Percentiles rank a stretch among this genome's conserved stretches.
Evolutionary conservation across 1,139 yeast genomes (phyloP).

Genomic region (Hansenula sp.): DNA sequence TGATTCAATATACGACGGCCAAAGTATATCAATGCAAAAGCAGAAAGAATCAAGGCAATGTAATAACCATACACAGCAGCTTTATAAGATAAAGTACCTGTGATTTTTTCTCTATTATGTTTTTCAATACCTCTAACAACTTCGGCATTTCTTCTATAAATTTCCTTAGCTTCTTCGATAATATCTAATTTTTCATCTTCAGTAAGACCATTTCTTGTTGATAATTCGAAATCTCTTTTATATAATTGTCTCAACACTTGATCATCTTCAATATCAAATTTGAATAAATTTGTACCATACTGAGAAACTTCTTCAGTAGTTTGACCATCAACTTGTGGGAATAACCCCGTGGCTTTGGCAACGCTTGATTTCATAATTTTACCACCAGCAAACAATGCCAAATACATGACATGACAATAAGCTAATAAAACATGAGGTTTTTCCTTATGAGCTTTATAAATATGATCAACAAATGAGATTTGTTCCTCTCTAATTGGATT

Average conservation of each 20-base stretch:
- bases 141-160: constrained; percentile 58
- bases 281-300: constrained; percentile 68
- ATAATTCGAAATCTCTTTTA: constrained; percentile 74
- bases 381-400: constrained; percentile 88
- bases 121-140: constrained; percentile 64
- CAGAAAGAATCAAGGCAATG: constrained; percentile 7
- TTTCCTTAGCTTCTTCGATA: constrained; percentile 62
- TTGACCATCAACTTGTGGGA: constrained; percentile 68
- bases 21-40: constrained; percentile 3
- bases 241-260: constrained; percentile 58
- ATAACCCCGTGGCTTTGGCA: constrained; percentile 64
- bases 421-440: constrained; percentile 75
- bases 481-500: constrained; percentile 59
- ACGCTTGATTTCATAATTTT: constrained; percentile 66
- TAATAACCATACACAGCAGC: constrained; percentile 32
- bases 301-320: constrained; percentile 57
- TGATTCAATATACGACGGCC: constrained; percentile 6
- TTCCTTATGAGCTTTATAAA: constrained; percentile 45
- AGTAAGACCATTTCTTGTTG: constrained; percentile 62
- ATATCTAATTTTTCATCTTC: constrained; percentile 70
- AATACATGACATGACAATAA: constrained; percentile 82
- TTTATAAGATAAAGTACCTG: constrained; percentile 54
- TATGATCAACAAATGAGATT: constrained; percentile 59
- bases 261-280: constrained; percentile 69
- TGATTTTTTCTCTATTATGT: constrained; percentile 55